Evolutionary conservation across 2,329 filamentous ascomycete genomes (phyloP).

Genomic region (Stagonosporopsis rhizophila): DNA sequence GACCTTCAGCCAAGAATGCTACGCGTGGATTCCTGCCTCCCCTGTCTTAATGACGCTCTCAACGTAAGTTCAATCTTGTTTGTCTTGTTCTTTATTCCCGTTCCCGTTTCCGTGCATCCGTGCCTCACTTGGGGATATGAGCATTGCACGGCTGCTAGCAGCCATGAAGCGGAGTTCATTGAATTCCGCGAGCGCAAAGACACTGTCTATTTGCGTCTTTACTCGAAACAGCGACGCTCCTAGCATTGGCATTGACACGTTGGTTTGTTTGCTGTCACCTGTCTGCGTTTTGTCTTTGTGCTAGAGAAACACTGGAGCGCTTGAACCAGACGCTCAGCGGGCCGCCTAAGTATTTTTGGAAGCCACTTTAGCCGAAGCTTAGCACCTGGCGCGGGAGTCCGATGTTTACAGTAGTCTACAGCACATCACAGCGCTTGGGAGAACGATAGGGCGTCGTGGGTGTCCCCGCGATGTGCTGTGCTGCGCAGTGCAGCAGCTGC

Average conservation of each 20-base stretch:
- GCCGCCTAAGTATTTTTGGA: conserved; percentile 33
- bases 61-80: conserved; percentile 11
- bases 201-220: conserved; percentile 16
- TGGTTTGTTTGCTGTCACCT: conserved; percentile 19
- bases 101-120: conserved; percentile 3
- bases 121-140: background rate
- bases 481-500: conserved; percentile 3
- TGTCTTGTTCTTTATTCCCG: conserved; percentile 7
- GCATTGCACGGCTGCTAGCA: background rate
- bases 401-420: conserved; percentile 5
- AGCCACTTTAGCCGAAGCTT: conserved; percentile 24
- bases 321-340: conserved; percentile 8
- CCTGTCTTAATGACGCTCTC: conserved; percentile 9
- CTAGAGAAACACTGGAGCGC: conserved; percentile 16
- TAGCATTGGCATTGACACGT: conserved; percentile 11
- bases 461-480: background rate
- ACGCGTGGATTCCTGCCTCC: conserved; percentile 9
- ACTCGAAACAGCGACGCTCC: conserved; percentile 24
- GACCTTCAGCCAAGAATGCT: conserved; percentile 7
- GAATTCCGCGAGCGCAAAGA: background rate
- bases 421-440: conserved; percentile 7
- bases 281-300: conserved; percentile 17
- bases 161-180: background rate
- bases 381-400: conserved; percentile 16
- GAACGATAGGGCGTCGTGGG: conserved; percentile 1